Percentiles rank a stretch among this genome's conserved stretches.
These are phyloP conservation scores for Hypoxylon sp. DNA, from an alignment of 2,329 filamentous ascomycete genomes.

Conservation along the genomic window DNA sequence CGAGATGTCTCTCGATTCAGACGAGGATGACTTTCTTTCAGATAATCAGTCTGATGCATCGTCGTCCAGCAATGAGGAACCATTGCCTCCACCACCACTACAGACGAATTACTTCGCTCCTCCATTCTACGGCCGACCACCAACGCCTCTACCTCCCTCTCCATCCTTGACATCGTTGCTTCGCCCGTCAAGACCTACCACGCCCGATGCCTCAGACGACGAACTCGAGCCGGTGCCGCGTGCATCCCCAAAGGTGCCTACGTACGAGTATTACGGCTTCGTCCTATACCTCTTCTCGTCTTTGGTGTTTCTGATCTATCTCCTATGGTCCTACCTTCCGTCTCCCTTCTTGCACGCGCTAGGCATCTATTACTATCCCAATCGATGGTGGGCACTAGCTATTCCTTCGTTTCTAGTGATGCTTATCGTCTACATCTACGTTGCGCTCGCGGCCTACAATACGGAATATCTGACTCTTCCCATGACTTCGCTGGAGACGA, in stretches of 20 bases:
- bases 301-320: slow-evolving; percentile 80
- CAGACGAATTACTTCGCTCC: slow-evolving; percentile 76
- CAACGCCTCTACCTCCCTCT: slow-evolving; percentile 91
- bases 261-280: slow-evolving; percentile 99
- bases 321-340: slow-evolving; percentile 90
- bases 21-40: slow-evolving; percentile 50
- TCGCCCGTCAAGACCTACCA: slow-evolving; percentile 91
- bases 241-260: slow-evolving; percentile 94
- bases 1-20: slow-evolving; percentile 50
- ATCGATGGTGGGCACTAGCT: slow-evolving; percentile 97
- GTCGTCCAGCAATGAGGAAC: slow-evolving; percentile 53
- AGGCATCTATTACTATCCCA: slow-evolving; percentile 96
- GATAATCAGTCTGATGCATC: slow-evolving; percentile 52
- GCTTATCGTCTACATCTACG: slow-evolving; percentile 90
- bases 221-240: slow-evolving; percentile 85
- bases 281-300: slow-evolving; percentile 93
- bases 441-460: slow-evolving; percentile 92
- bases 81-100: slow-evolving; percentile 61
- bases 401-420: slow-evolving; percentile 93
- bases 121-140: slow-evolving; percentile 97
- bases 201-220: slow-evolving; percentile 91
- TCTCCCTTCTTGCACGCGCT: slow-evolving; percentile 92
- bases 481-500: slow-evolving; percentile 84
- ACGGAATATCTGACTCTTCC: slow-evolving; percentile 88
- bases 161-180: slow-evolving; percentile 93